Conservation (phyloP, 176 grass and related monocot species). For the Rhynchospora breviuscula region DNA sequence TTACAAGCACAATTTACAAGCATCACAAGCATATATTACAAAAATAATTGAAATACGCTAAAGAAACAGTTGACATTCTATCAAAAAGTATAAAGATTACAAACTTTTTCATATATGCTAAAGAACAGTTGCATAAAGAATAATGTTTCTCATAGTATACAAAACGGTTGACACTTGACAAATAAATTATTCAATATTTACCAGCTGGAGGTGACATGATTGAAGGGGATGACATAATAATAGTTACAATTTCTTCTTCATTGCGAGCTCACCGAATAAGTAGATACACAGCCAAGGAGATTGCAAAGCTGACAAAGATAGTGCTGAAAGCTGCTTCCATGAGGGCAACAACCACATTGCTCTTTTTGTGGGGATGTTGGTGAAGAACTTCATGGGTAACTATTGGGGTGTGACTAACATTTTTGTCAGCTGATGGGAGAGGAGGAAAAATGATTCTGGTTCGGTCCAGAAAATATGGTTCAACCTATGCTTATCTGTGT, state of each 20-base stretch:
- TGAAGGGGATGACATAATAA: constrained; percentile 8
- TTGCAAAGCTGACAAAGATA: constrained; percentile 39
- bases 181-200: not conserved
- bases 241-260: constrained; percentile 21
- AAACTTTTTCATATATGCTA: too few relatives aligned
- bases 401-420: constrained; percentile 43
- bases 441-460: constrained; percentile 7
- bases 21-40: too few relatives aligned
- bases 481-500: constrained; percentile 42
- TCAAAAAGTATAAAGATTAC: too few relatives aligned
- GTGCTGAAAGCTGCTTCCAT: constrained; percentile 41
- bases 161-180: not conserved
- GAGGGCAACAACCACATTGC: constrained; percentile 34
- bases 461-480: constrained; percentile 30
- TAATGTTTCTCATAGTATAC: not conserved
- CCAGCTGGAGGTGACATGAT: constrained; percentile 10
- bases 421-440: constrained; percentile 39
- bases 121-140: too few relatives aligned
- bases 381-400: constrained; percentile 31
- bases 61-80: too few relatives aligned
- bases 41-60: too few relatives aligned
- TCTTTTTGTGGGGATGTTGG: constrained; percentile 39
- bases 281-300: constrained; percentile 48
- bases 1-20: too few relatives aligned
- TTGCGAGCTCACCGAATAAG: constrained; percentile 9